phyloP scores from a whole-genome alignment of 2,329 filamentous ascomycete genomes.

The Arthrinium phaeospermum region DNA sequence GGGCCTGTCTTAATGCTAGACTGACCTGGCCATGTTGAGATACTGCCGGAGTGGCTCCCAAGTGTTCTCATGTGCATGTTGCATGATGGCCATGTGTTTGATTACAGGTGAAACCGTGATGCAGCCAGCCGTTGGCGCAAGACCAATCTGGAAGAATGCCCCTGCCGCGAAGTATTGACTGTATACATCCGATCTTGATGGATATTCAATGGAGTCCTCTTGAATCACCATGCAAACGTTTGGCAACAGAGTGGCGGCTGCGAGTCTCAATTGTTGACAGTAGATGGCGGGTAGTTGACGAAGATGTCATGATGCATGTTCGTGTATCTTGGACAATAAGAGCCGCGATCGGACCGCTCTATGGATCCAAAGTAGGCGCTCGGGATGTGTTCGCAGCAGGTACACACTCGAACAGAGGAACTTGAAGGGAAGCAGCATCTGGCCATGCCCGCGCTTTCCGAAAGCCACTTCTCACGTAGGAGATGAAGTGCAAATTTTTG shows the following conservation, averaged over 20 bases:
- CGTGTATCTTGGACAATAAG: background rate
- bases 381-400: background rate
- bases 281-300: background rate
- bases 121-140: slow-evolving; percentile 9
- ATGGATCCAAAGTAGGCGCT: background rate
- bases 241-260: background rate
- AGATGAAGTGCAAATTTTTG: background rate
- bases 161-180: background rate
- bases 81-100: background rate
- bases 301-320: background rate
- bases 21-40: background rate
- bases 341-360: background rate
- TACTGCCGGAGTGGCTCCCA: background rate
- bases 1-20: background rate
- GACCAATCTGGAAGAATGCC: background rate
- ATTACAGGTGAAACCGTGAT: slow-evolving; percentile 6
- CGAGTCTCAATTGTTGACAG: background rate
- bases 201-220: background rate
- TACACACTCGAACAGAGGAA: background rate
- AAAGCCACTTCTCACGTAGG: background rate
- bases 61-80: background rate
- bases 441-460: background rate
- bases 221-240: background rate
- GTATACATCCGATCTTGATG: background rate
- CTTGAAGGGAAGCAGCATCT: slow-evolving; percentile 6